Conservation (phyloP, 2,329 filamentous ascomycete species). For the Phialemonium atrogriseum region DNA sequence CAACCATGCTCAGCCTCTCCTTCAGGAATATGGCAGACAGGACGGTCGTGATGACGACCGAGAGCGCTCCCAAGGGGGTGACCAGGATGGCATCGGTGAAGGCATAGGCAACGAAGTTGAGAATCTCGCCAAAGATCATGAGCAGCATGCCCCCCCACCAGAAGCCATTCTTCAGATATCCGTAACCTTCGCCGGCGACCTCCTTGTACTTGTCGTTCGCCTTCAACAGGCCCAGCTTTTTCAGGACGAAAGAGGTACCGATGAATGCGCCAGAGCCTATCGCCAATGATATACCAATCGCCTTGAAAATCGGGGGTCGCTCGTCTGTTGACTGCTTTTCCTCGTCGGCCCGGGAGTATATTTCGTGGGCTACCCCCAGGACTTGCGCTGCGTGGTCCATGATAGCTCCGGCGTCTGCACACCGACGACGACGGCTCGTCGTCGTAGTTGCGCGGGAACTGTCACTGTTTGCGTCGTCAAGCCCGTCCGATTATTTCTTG, state of each 20-base stretch:
- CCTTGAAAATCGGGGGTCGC: conserved; percentile 61
- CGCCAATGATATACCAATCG: conserved; percentile 77
- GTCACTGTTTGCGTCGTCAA: background rate
- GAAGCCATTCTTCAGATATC: conserved; percentile 87
- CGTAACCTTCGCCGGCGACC: conserved; percentile 91
- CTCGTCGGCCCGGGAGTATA: conserved; percentile 32
- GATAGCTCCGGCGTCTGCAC: conserved; percentile 2
- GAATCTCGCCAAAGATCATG: conserved; percentile 94
- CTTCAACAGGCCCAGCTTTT: conserved; percentile 83
- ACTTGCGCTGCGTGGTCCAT: conserved; percentile 19
- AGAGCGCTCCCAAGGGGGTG: conserved; percentile 82
- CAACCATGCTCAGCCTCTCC: conserved; percentile 88
- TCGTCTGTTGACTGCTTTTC: conserved; percentile 13
- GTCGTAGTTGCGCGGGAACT: conserved; percentile 3
- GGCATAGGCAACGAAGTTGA: conserved; percentile 95
- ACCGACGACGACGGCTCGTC: conserved; percentile 10
- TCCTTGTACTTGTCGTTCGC: conserved; percentile 97
- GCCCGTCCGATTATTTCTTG: no score
- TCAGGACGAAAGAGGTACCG: conserved; percentile 88
- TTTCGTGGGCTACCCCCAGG: conserved; percentile 23
- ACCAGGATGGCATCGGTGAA: conserved; percentile 96
- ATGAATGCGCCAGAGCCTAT: conserved; percentile 88
- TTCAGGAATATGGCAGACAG: conserved; percentile 93
- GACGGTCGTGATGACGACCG: conserved; percentile 86
- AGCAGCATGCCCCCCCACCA: conserved; percentile 97